phyloP scores from a whole-genome alignment of 805 yeast species.

The Cyberlindnera euphorbiae region DNA sequence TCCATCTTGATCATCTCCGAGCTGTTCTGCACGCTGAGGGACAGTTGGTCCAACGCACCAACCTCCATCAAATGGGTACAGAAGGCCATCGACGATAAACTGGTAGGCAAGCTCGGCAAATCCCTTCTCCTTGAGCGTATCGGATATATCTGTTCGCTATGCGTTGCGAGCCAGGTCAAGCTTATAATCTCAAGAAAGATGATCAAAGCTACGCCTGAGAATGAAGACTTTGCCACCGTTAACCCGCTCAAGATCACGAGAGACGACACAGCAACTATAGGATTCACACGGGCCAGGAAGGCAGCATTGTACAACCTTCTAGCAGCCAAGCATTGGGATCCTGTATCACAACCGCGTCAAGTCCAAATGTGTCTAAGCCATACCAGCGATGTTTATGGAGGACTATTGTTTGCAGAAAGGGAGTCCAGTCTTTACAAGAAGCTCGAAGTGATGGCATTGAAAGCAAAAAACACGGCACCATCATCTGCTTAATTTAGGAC shows the following conservation, averaged over 20 bases:
- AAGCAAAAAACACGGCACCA: neutral
- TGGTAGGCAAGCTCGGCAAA: conserved; percentile 40
- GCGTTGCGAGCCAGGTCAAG: conserved; percentile 36
- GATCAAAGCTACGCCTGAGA: conserved; percentile 9
- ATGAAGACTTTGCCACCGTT: neutral
- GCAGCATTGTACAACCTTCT: conserved; percentile 72
- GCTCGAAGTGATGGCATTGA: conserved; percentile 3
- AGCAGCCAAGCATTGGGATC: conserved; percentile 69
- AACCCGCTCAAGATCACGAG: conserved; percentile 35
- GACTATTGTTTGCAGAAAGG: conserved; percentile 18
- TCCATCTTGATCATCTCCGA: conserved; percentile 66
- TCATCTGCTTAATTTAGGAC: too few species aligned
- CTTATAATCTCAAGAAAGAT: conserved; percentile 26
- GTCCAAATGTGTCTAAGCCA: conserved; percentile 27
- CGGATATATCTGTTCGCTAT: conserved; percentile 44
- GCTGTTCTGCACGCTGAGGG: conserved; percentile 44
- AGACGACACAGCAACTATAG: conserved; percentile 36
- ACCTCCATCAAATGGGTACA: conserved; percentile 39
- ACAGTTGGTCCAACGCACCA: conserved; percentile 38
- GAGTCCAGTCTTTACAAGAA: conserved; percentile 18
- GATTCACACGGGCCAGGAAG: conserved; percentile 64
- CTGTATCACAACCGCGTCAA: conserved; percentile 24
- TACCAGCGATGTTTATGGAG: conserved; percentile 29
- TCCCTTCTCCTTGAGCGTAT: conserved; percentile 50
- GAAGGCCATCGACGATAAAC: conserved; percentile 43